Evolutionary conservation across 768 basidiomycete species (phyloP), one percentile per base, ranked within the genome.

Genomic region (Candolleomyces eurysporus): DNA sequence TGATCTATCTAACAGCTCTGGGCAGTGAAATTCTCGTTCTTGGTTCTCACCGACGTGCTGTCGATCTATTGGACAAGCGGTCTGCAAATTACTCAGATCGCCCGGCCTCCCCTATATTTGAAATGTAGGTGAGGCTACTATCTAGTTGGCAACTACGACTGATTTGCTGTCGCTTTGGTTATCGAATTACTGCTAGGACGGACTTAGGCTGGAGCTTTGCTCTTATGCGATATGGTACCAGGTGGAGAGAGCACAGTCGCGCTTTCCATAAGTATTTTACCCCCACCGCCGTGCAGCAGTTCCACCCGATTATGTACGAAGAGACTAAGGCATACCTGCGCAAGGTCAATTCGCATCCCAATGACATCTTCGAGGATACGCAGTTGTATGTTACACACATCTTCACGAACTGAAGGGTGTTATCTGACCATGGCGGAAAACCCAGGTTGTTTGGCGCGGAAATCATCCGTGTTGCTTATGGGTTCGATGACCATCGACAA

Each of bases 201-300:
- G 40, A 21, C 14, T 1, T 32, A 3, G 19, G 22, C 19, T 59
- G 58, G 58, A 11, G n/a, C 21, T 54, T 60, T 31, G 17, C 16
- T 6, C 21, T 30, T 5, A 78, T 81, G 72, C 78, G 76, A 1
- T 84, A 69, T 51, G 64, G 65, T 48, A 42, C 61, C 8, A 61
- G 74, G 58, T 85, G 82, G 79, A 77, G 76, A 54, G 73, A 73
- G 36, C 84, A 83, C 63, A 77, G 84, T 42, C 75, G 75, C 3
- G 26, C 52, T 19, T 68, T 68, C 48, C 67, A 68, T 30, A 43
- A 61, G 30, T 51, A 58, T 13, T 63, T 68, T 51, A 62, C 63
- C 30, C 62, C 59, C 10, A 62, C 60, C 19, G 36, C 40, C 4
- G 61, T 62, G 17, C 48, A 48, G 3, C 48, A 51, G 21, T 61